These are phyloP conservation scores for Daldinia sp. DNA, from an alignment of 2,329 filamentous ascomycete species.

Conservation along the genomic window DNA sequence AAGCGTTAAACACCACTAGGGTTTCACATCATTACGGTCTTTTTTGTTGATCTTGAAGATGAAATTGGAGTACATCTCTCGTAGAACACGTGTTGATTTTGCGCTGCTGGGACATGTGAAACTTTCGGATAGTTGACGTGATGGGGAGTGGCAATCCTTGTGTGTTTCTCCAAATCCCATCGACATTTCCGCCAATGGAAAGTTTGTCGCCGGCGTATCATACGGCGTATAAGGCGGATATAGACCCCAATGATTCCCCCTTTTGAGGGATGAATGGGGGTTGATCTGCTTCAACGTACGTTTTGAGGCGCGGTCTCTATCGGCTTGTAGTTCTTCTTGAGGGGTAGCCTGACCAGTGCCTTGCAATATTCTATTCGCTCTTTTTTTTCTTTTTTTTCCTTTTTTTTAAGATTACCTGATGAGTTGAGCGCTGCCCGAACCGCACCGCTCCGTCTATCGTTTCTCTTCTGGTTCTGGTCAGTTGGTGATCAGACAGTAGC, in stretches of 20 bases:
- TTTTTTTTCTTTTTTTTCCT: no score
- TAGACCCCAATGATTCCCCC: conserved; percentile 14
- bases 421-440: conserved; percentile 19
- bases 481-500: conserved; percentile 28
- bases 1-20: conserved; percentile 4
- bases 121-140: conserved; percentile 21
- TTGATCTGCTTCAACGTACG: conserved; percentile 26
- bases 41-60: conserved; percentile 15
- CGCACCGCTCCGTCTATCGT: conserved; percentile 20
- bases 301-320: conserved; percentile 13
- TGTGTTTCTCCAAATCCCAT: conserved; percentile 19
- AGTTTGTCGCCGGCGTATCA: conserved; percentile 5
- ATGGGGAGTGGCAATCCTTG: conserved; percentile 27
- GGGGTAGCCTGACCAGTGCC: conserved; percentile 27
- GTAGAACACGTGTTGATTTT: conserved; percentile 33
- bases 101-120: conserved; percentile 30
- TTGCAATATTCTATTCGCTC: conserved; percentile 21
- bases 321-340: conserved; percentile 14
- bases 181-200: conserved; percentile 20
- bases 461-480: conserved; percentile 24
- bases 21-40: conserved; percentile 17
- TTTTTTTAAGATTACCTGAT: conserved; percentile 17
- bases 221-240: conserved; percentile 22
- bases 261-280: conserved; percentile 24
- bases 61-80: conserved; percentile 17